phyloP scores from a whole-genome alignment of 2,329 filamentous ascomycete genomes.

The Hypoxylon rubiginosum region DNA sequence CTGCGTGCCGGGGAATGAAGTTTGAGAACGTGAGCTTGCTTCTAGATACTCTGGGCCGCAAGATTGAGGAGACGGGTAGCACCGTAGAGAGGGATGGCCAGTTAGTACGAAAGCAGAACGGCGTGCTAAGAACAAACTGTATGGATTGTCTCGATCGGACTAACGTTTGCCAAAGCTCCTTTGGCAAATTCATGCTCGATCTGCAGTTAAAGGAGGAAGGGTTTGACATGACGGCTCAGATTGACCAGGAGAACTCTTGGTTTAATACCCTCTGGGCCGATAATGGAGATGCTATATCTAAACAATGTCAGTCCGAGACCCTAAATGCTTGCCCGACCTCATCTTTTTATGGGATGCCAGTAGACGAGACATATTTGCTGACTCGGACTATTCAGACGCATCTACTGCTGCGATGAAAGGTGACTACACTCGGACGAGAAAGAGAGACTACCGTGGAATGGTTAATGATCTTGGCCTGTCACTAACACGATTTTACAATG shows the following conservation, averaged over 20 bases:
- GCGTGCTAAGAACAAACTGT: conserved; percentile 93
- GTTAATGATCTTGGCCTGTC: conserved; percentile 92
- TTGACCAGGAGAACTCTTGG: conserved; percentile 86
- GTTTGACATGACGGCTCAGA: conserved; percentile 79
- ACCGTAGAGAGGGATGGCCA: conserved; percentile 68
- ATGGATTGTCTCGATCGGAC: conserved; percentile 99
- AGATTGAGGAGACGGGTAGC: conserved; percentile 79
- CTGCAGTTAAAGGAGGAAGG: conserved; percentile 81
- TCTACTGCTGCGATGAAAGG: conserved; percentile 96
- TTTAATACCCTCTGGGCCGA: conserved; percentile 98
- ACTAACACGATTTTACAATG: conserved; percentile 79
- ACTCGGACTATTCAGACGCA: conserved; percentile 65
- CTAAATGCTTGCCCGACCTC: neutral
- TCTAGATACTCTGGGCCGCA: conserved; percentile 75
- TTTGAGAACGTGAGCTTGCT: conserved; percentile 93
- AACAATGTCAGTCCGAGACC: conserved; percentile 71
- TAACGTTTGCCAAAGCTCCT: conserved; percentile 94
- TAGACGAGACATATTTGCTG: conserved; percentile 9
- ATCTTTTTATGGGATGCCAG: neutral
- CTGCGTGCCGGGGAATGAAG: conserved; percentile 93
- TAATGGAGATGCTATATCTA: conserved; percentile 95
- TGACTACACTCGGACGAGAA: conserved; percentile 92
- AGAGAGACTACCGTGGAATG: conserved; percentile 90
- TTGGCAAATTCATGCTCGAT: conserved; percentile 86
- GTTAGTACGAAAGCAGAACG: conserved; percentile 69